A percentile compares a stretch with the other conserved stretches of the same genome.
Evolutionary conservation across 371 early-diverging fungal species (phyloP).

Genomic region (Actinomortierella wolfii): DNA sequence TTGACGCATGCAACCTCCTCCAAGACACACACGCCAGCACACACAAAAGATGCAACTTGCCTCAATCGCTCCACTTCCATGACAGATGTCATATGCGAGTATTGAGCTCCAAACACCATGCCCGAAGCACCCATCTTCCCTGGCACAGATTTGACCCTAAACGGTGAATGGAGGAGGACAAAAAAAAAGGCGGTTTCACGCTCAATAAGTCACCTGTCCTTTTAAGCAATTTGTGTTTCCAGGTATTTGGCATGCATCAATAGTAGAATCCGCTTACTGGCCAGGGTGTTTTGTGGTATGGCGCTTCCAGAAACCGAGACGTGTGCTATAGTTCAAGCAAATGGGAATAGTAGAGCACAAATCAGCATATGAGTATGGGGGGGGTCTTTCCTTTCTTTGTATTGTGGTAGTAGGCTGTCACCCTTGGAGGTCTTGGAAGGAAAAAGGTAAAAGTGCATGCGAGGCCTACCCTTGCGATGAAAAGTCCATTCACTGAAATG

Average conservation of each 20-base stretch:
- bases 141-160: conserved; percentile 40
- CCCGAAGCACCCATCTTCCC: conserved; percentile 43
- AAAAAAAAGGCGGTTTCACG: background rate
- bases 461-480: conserved; percentile 41
- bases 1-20: too few species aligned
- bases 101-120: conserved; percentile 47
- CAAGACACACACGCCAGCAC: too few species aligned
- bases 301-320: conserved; percentile 44
- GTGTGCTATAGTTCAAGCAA: conserved; percentile 15
- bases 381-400: too few species aligned
- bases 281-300: conserved; percentile 43
- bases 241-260: too few species aligned
- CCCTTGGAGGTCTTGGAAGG: too few species aligned
- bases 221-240: conserved; percentile 6
- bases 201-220: too few species aligned
- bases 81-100: conserved; percentile 42
- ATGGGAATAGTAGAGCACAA: too few species aligned
- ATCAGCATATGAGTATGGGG: too few species aligned
- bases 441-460: too few species aligned
- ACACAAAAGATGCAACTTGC: too few species aligned
- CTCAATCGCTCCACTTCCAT: conserved; percentile 42
- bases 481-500: conserved; percentile 28
- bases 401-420: too few species aligned
- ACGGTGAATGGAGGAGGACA: conserved; percentile 1
- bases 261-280: conserved; percentile 32